phyloP scores from a whole-genome alignment of 2,329 filamentous ascomycete genomes.

The Fusarium staphyleae region DNA sequence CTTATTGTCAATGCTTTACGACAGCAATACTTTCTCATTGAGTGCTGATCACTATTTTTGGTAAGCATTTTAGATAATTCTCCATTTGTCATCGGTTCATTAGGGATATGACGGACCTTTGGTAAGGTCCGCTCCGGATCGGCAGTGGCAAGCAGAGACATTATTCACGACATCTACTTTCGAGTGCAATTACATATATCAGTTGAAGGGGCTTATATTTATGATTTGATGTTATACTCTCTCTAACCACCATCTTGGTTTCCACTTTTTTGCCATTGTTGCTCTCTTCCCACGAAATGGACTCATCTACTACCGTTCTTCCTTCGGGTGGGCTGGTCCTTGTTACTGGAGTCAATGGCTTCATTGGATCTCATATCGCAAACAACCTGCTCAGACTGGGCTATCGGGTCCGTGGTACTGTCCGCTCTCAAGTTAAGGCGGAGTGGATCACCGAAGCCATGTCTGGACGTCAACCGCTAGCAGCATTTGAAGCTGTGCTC shows the following conservation, averaged over 20 bases:
- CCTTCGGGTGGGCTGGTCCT: background rate
- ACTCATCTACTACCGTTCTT: background rate
- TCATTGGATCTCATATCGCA: background rate
- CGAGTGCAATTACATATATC: too few relatives aligned
- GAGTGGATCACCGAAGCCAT: background rate
- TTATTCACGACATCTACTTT: background rate
- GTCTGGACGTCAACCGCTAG: background rate
- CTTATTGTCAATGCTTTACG: too few relatives aligned
- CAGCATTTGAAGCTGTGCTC: background rate
- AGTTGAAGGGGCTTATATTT: too few relatives aligned
- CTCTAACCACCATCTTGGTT: too few relatives aligned
- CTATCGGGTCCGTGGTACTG: background rate
- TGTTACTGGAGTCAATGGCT: constrained; percentile 2
- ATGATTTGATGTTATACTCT: too few relatives aligned
- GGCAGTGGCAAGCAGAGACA: background rate
- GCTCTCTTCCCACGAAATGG: background rate
- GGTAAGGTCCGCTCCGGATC: constrained; percentile 10
- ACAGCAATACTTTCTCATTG: too few relatives aligned
- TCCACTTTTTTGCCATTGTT: too few relatives aligned
- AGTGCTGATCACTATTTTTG: too few relatives aligned
- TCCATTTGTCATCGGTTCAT: too few relatives aligned
- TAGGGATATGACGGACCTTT: constrained; percentile 1
- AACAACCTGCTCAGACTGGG: background rate
- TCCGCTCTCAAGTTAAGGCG: background rate
- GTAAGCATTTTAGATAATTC: background rate